Evolutionary conservation across 2,329 filamentous ascomycete genomes (phyloP), one percentile per base, ranked within the genome.

Genomic region (Ceratocystis diversiconidia): DNA sequence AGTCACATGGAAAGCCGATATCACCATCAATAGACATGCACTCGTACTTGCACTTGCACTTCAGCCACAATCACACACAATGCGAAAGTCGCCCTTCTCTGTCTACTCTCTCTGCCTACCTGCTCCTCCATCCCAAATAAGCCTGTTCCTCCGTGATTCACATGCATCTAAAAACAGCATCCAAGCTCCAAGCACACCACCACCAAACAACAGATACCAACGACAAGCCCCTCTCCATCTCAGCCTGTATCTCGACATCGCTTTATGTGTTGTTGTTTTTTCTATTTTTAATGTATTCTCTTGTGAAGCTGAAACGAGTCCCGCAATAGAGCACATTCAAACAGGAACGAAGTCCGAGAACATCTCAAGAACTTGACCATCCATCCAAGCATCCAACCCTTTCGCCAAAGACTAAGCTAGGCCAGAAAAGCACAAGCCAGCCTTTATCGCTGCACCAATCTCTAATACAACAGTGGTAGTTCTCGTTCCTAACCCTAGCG

Each of bases 131-230:
- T 32, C 55, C 28, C 17, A 57, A 30, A 30, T 57, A 17, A 57
- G 12, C 17, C 52, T 59, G 17, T 10, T 59, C 55, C 55, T 59
- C 55, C 55, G 30, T 59, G 55, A 59, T 59, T 59, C 55, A 59
- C 55, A 59, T 59, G 17, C 55, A 59, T 59, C 55, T 59, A 59
- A 59, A 59, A 59, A 59, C 55, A 59, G 28, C 12, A n/a, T n/a
- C 28, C 55, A 32, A 32, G 52, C 28, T 59, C 28, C 12, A 59
- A 30, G 5, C 15, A 5, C 46, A 19, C n/a, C 48, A n/a, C 15
- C 15, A 8, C 28, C 2, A 59, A 59, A n/a, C 55, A 30, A 19
- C 55, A 32, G 19, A 36, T 28, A 8, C 2, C 28, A 57, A 15
- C 52, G 17, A 59, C 28, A 59, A 7, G 25, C 19, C 50, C 28